Evolutionary conservation across 73 alveolate genomes (phyloP).

Genomic region (Symbiodinium natans): DNA sequence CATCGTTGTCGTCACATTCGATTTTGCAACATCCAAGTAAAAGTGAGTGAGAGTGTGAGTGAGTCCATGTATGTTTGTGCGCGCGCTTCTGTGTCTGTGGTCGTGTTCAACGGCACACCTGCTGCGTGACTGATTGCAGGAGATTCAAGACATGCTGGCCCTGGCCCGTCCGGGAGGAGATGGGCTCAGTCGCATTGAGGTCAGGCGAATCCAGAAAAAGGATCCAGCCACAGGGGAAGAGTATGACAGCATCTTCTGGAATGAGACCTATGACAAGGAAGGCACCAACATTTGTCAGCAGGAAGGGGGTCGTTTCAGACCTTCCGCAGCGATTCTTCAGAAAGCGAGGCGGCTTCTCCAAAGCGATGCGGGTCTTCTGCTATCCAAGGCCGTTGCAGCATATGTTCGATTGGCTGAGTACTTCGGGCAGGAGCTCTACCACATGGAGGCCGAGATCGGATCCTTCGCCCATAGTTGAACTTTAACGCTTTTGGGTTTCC

Average conservation of each 20-base stretch:
- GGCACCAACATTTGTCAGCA: background rate
- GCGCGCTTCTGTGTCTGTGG: no score
- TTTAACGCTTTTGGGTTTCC: no score
- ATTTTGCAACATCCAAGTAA: no score
- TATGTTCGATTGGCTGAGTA: background rate
- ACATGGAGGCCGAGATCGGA: background rate
- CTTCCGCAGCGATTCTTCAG: background rate
- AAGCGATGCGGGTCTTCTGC: background rate
- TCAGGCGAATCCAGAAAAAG: background rate
- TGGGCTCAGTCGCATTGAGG: constrained; percentile 7
- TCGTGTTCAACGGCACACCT: no score
- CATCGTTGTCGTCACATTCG: no score
- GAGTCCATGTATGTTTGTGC: no score
- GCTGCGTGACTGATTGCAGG: background rate
- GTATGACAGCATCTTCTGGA: background rate
- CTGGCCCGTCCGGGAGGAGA: background rate
- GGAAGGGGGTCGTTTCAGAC: background rate
- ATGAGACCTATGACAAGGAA: background rate
- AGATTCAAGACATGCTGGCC: background rate
- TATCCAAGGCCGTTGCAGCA: background rate
- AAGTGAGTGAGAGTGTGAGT: no score
- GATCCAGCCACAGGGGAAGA: background rate
- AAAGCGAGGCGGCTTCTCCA: background rate
- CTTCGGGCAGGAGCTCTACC: background rate
- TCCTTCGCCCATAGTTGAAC: no score